These are phyloP conservation scores for Stipa capillata DNA, from an alignment of 176 grass and related monocot species.

Conservation along the genomic window DNA sequence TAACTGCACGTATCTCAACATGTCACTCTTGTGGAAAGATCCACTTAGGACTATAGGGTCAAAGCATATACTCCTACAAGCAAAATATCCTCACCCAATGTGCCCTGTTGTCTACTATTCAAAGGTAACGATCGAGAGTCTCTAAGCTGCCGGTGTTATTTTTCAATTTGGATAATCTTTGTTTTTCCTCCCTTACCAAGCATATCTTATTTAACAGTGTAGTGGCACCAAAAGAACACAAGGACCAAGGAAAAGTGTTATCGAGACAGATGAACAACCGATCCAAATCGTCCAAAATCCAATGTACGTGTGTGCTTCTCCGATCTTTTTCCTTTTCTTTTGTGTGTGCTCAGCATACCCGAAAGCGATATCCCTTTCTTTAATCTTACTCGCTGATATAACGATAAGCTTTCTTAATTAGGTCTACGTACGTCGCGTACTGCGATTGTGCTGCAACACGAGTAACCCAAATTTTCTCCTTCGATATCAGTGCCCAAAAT, in stretches of 20 bases:
- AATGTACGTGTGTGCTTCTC: too few species aligned
- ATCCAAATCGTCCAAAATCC: background rate
- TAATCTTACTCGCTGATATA: background rate
- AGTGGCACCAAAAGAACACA: too few species aligned
- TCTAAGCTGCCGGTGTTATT: background rate
- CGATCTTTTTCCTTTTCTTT: too few species aligned
- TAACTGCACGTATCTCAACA: too few species aligned
- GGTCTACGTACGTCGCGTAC: too few species aligned
- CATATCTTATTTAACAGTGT: background rate
- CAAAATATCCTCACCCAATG: background rate
- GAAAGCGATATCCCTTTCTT: background rate
- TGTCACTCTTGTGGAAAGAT: background rate
- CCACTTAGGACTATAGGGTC: background rate
- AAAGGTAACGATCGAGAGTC: background rate
- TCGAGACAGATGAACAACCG: background rate
- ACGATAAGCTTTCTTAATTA: too few species aligned
- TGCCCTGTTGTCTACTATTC: background rate
- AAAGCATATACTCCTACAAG: background rate
- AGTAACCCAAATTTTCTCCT: background rate
- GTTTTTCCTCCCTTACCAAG: background rate
- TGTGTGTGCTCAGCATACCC: background rate
- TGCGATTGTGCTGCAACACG: background rate
- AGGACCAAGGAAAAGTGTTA: background rate
- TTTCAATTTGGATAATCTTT: background rate
- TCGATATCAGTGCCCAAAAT: too few species aligned